Conservation (phyloP, 1,284 basidiomycete genomes). For the Rugiboletus extremiorientalis region DNA sequence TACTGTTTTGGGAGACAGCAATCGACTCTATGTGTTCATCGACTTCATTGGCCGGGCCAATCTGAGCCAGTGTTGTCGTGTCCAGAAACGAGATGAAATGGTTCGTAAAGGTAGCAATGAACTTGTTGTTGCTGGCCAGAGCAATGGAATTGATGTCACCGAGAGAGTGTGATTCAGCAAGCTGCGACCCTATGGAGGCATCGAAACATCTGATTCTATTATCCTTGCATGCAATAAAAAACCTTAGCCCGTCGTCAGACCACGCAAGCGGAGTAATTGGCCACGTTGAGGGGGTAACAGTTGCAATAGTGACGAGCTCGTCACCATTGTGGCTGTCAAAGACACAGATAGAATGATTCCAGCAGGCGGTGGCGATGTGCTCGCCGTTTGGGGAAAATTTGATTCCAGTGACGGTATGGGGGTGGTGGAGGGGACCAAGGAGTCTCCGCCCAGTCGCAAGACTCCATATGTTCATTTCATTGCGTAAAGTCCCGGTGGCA, state of each 20-base stretch:
- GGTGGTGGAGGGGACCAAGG: neutral
- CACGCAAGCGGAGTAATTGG: conserved; percentile 1
- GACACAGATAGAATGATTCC: neutral
- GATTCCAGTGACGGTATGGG: neutral
- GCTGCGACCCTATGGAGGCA: neutral
- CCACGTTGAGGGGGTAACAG: neutral
- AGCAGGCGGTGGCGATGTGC: neutral
- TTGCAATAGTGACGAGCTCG: neutral
- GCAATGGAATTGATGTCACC: neutral
- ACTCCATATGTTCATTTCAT: neutral
- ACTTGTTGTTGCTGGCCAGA: neutral
- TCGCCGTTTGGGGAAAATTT: neutral
- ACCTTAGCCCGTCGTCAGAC: neutral
- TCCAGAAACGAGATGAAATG: neutral
- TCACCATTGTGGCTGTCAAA: neutral
- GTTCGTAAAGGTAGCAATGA: neutral
- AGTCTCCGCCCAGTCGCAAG: neutral
- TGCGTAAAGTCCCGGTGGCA: neutral
- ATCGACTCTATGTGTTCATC: neutral
- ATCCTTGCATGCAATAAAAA: neutral
- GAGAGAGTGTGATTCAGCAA: neutral
- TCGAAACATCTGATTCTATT: neutral
- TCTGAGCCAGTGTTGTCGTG: neutral
- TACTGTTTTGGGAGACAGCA: neutral
- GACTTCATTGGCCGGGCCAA: neutral